phyloP scores from a whole-genome alignment of 257 asterid genomes.

The Salvia splendens region DNA sequence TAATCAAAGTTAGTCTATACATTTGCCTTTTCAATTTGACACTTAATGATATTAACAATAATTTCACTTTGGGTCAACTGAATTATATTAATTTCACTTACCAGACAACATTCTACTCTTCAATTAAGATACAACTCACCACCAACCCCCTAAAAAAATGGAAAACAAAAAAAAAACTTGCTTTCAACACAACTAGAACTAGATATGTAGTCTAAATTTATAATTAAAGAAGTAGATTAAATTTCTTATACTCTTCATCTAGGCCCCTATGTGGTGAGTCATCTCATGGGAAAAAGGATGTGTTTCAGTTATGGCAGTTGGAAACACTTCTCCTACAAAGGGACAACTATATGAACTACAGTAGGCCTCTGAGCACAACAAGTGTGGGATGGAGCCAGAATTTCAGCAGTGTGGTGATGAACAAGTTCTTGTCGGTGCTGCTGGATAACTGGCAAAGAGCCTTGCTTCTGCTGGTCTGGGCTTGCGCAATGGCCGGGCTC shows the following conservation, averaged over 20 bases:
- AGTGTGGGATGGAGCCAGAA: slow-evolving; percentile 74
- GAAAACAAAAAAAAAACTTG: too few relatives aligned
- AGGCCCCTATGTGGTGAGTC: too few relatives aligned
- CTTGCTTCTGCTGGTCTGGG: slow-evolving; percentile 66
- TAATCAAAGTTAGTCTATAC: neutral
- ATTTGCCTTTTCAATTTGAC: neutral
- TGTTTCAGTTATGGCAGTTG: slow-evolving; percentile 84
- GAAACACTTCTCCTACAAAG: slow-evolving; percentile 82
- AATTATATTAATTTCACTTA: neutral
- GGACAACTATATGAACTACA: slow-evolving; percentile 80
- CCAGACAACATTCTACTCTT: too few relatives aligned
- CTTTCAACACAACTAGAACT: too few relatives aligned
- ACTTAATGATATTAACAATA: neutral
- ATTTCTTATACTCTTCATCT: too few relatives aligned
- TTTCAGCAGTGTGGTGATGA: slow-evolving; percentile 36
- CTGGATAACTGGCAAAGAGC: slow-evolving; percentile 84
- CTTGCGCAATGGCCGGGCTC: slow-evolving; percentile 59
- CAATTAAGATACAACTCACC: too few relatives aligned
- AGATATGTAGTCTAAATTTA: too few relatives aligned
- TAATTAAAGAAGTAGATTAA: too few relatives aligned
- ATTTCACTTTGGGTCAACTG: neutral
- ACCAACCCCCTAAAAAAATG: too few relatives aligned
- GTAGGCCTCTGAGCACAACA: slow-evolving; percentile 74
- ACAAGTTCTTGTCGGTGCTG: slow-evolving; percentile 27
- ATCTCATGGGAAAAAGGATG: too few relatives aligned